Evolutionary conservation across 2,329 filamentous ascomycete species (phyloP), one percentile per base, ranked within the genome.

Genomic region (Ophiostoma australiae): DNA sequence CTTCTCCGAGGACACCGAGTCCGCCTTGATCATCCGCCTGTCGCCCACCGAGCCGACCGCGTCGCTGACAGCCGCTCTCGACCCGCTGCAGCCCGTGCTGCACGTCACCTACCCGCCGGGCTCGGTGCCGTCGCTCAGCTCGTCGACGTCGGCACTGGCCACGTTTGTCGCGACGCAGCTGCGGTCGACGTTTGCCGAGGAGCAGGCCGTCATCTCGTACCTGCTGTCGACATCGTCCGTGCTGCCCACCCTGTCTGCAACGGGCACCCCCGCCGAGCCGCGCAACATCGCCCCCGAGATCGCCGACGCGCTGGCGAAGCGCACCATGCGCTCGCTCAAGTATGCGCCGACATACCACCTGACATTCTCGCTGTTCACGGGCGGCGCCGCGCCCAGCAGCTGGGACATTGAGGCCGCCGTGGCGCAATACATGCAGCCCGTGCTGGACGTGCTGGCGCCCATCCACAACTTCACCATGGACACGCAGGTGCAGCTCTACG

Each of bases 401-500:
- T 99, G 95, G 95, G 92, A 97, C 69, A 92, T 98, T 69, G 91
- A 97, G 74, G 81, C 86, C 48, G 93, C 94, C 0, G 85, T 98
- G 11, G 85, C 90, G 33, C 86, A 91, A 74, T 94, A 97, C 79
- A 89, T 99, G 79, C 84, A 87, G 70, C 94, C 95, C 0, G 85
- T 98, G 67, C 84, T 99, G 0, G 85, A 91, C 63, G 89, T 93
- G 35, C 86, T 98, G 37, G 87, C 89, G 0, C 85, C 90, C 0
- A 96, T 97, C 74, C 95, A 94, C 82, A 94, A 96, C 78, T 98
- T 99, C 77, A 97, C 94, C 17, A 90, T 98, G 68, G 94, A 98
- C 78, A 97, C 93, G 0, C 95, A 99, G 80, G 91, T 99, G 2
- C 95, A 99, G 80, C 86, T 98, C 0, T 97, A 97, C 78, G 94